These are phyloP conservation scores for Pyrus hybrid DNA, from an alignment of 331 rosid species.

Conservation along the genomic window DNA sequence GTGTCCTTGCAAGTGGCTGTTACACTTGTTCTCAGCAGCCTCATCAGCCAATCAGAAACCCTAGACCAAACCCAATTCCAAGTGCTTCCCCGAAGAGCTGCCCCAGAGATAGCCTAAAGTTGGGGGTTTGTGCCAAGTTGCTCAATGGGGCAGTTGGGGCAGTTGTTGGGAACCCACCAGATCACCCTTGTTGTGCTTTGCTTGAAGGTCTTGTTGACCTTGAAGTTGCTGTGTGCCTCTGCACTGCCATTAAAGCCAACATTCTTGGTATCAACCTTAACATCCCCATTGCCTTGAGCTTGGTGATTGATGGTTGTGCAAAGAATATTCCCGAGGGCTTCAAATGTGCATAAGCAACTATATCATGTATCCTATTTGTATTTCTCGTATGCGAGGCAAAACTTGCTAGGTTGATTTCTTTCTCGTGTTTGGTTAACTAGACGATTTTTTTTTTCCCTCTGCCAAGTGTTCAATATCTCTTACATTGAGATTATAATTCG, in stretches of 20 bases:
- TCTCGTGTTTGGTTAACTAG: not conserved
- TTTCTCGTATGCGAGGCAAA: not conserved
- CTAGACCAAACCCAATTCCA: constrained; percentile 28
- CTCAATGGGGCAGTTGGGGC: constrained; percentile 45
- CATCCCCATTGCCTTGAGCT: constrained; percentile 70
- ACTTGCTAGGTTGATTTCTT: not conserved
- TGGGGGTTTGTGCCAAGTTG: constrained; percentile 65
- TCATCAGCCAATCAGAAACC: not conserved
- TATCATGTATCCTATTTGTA: not conserved
- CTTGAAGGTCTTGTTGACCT: constrained; percentile 66
- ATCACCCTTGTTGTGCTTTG: constrained; percentile 59
- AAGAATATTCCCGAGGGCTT: constrained; percentile 42
- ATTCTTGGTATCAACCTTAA: constrained; percentile 71
- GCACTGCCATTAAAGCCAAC: constrained; percentile 87
- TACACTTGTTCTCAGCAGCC: constrained; percentile 28
- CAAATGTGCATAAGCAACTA: constrained; percentile 30
- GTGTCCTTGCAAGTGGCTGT: constrained; percentile 39
- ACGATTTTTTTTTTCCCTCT: not conserved
- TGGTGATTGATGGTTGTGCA: constrained; percentile 67
- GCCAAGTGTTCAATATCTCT: not conserved
- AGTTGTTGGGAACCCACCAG: constrained; percentile 52
- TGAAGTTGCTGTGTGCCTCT: constrained; percentile 75
- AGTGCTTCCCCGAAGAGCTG: constrained; percentile 29
- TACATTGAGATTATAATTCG: not conserved
- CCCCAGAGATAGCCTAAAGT: constrained; percentile 65